Evolutionary conservation across 1,284 basidiomycete species (phyloP).

Genomic region (Neonothopanus nambi): DNA sequence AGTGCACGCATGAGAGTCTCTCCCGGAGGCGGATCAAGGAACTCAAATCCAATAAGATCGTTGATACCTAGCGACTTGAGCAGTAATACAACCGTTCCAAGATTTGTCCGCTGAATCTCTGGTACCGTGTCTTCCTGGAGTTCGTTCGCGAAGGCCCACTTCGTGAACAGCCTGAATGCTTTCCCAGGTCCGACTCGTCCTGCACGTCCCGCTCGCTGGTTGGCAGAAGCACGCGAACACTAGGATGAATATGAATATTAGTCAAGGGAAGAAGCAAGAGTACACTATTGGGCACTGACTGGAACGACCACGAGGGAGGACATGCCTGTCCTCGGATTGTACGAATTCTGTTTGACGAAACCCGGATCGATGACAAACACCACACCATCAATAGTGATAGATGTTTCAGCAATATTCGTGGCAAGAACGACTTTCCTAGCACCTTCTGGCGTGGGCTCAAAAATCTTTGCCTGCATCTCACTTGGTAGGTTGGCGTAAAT

Average conservation of each 20-base stretch:
- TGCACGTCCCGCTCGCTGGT: slow-evolving; percentile 95
- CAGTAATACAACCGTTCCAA: slow-evolving; percentile 94
- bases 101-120: slow-evolving; percentile 96
- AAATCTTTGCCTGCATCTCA: slow-evolving; percentile 99
- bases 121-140: slow-evolving; percentile 96
- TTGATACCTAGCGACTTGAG: slow-evolving; percentile 97
- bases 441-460: slow-evolving; percentile 96
- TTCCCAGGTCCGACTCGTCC: slow-evolving; percentile 99
- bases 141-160: slow-evolving; percentile 95
- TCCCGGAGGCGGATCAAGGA: slow-evolving; percentile 97
- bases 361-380: slow-evolving; percentile 98
- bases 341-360: slow-evolving; percentile 97
- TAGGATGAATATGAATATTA: slow-evolving; percentile 30
- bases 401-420: slow-evolving; percentile 98
- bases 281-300: no score
- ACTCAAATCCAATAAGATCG: slow-evolving; percentile 97
- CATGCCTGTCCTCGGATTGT: slow-evolving; percentile 97
- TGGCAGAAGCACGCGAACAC: slow-evolving; percentile 96
- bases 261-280: no score
- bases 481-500: slow-evolving; percentile 98
- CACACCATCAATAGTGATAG: slow-evolving; percentile 96
- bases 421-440: slow-evolving; percentile 97
- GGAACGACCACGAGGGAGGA: slow-evolving; percentile 92
- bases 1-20: slow-evolving; percentile 97
- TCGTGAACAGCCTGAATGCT: slow-evolving; percentile 95